Conservation (phyloP, 352 stramenopile genomes). For the Phytophthora cactorum region DNA sequence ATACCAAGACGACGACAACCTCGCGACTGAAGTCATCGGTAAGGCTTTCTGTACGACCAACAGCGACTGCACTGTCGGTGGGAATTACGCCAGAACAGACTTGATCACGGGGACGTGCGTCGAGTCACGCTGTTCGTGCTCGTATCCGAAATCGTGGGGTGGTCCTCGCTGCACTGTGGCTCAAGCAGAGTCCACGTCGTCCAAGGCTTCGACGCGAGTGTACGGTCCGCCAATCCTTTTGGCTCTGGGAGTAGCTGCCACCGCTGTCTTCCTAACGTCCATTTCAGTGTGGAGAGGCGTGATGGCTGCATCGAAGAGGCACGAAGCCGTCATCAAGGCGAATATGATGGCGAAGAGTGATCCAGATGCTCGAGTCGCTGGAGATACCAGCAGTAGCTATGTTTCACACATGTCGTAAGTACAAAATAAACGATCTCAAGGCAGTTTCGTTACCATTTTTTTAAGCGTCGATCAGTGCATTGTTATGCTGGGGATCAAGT, state of each 20-base stretch:
- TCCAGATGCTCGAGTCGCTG: slow-evolving; percentile 7
- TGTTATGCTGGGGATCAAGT: slow-evolving; percentile 66
- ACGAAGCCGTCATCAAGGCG: slow-evolving; percentile 26
- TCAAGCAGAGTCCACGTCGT: slow-evolving; percentile 25
- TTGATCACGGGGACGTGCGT: slow-evolving; percentile 53
- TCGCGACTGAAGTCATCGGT: slow-evolving; percentile 38
- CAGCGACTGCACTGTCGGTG: slow-evolving; percentile 49
- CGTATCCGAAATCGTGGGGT: slow-evolving; percentile 47
- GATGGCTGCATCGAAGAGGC: slow-evolving; percentile 24
- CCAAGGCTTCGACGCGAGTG: slow-evolving; percentile 31
- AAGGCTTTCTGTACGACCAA: slow-evolving; percentile 50
- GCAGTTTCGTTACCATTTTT: slow-evolving; percentile 14
- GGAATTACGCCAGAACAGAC: slow-evolving; percentile 35
- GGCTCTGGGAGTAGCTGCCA: slow-evolving; percentile 24
- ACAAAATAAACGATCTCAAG: slow-evolving; percentile 22
- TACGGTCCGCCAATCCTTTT: slow-evolving; percentile 44
- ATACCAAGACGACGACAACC: slow-evolving; percentile 57
- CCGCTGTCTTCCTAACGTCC: slow-evolving; percentile 36
- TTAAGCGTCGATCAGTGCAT: slow-evolving; percentile 10
- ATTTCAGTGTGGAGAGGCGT: slow-evolving; percentile 38
- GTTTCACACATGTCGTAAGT: slow-evolving; percentile 9
- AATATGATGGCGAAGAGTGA: slow-evolving; percentile 26
- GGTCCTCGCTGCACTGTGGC: slow-evolving; percentile 65
- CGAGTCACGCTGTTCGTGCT: slow-evolving; percentile 53
- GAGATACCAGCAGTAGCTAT: not conserved